Percentiles rank a stretch among this genome's conserved stretches.
Evolutionary conservation across 345 rosid genomes (phyloP).

Genomic region (Luvunga scandens): DNA sequence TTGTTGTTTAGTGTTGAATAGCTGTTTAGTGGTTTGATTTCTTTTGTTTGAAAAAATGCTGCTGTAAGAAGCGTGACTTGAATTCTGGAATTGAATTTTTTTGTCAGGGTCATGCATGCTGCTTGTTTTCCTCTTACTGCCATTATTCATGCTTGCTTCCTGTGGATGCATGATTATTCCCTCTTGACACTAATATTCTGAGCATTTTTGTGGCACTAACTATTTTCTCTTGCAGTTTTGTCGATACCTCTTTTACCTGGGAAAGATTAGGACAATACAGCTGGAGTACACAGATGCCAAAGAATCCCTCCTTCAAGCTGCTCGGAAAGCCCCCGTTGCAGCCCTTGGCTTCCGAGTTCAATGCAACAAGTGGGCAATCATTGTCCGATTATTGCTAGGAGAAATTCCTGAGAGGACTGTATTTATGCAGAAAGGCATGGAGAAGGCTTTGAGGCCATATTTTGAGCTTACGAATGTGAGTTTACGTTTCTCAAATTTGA

Average conservation of each 20-base stretch:
- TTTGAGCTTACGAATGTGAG: slow-evolving; percentile 63
- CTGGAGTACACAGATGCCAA: slow-evolving; percentile 64
- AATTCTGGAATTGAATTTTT: background rate
- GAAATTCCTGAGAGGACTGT: slow-evolving; percentile 62
- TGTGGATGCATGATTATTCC: background rate
- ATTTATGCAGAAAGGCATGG: slow-evolving; percentile 65
- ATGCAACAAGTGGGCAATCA: slow-evolving; percentile 60
- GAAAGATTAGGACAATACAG: slow-evolving; percentile 61
- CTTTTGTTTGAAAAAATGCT: background rate
- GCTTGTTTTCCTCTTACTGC: background rate
- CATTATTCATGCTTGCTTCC: background rate
- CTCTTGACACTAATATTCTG: background rate
- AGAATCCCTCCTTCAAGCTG: slow-evolving; percentile 61
- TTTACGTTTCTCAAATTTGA: slow-evolving; percentile 3
- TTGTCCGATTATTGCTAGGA: slow-evolving; percentile 50
- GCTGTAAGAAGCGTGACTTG: background rate
- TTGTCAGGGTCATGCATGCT: background rate
- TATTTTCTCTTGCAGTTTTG: slow-evolving; percentile 39
- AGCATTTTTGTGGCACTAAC: background rate
- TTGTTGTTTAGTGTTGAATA: background rate
- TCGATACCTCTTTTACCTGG: slow-evolving; percentile 55
- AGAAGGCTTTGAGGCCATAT: slow-evolving; percentile 56
- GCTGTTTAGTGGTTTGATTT: background rate
- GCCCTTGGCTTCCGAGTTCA: slow-evolving; percentile 57
- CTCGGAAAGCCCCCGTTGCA: slow-evolving; percentile 50